Conservation (phyloP, 2,329 filamentous ascomycete genomes). For the Cladophialophora exuberans region DNA sequence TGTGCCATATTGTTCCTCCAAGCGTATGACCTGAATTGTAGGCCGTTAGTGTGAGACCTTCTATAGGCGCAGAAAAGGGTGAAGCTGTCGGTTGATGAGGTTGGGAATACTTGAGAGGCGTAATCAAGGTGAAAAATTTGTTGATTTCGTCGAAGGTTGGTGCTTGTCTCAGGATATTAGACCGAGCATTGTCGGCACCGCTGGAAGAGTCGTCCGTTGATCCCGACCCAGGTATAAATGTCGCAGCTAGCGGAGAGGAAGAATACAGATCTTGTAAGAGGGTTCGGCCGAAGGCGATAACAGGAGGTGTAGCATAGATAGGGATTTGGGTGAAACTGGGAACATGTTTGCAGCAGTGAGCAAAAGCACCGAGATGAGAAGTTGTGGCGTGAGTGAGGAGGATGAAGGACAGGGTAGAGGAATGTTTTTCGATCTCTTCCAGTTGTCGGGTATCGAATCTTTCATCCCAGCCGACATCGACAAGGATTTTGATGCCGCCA, state of each 20-base stretch:
- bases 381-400: constrained; percentile 93
- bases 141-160: constrained; percentile 88
- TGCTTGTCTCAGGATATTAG: constrained; percentile 64
- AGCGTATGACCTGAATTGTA: constrained; percentile 96
- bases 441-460: constrained; percentile 81
- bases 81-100: constrained; percentile 87
- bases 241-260: constrained; percentile 84
- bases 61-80: constrained; percentile 83
- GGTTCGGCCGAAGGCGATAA: constrained; percentile 89
- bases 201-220: constrained; percentile 41
- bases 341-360: constrained; percentile 96
- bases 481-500: constrained; percentile 90
- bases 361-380: constrained; percentile 88
- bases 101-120: constrained; percentile 94
- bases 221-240: constrained; percentile 66
- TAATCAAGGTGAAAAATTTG: constrained; percentile 86
- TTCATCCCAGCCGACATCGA: constrained; percentile 96
- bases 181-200: constrained; percentile 50
- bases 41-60: constrained; percentile 90
- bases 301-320: constrained; percentile 89
- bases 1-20: constrained; percentile 98
- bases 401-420: constrained; percentile 88
- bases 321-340: constrained; percentile 90
- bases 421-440: constrained; percentile 86
- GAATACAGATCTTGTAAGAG: constrained; percentile 90